Conservation (phyloP, 768 basidiomycete genomes). For the Polyporus arcularius region DNA sequence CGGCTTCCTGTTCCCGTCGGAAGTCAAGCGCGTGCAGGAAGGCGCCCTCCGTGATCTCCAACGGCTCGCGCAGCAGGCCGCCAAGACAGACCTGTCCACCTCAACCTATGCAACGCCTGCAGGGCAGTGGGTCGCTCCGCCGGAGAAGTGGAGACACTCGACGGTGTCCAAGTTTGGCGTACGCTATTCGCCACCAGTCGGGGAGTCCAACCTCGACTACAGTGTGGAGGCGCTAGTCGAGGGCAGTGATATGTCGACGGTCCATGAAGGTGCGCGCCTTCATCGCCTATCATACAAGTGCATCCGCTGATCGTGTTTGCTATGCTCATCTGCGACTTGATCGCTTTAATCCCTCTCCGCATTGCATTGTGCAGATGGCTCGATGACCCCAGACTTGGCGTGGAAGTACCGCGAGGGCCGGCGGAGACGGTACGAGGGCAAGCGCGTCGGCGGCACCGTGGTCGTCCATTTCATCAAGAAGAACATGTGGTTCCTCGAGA, state of each 20-base stretch:
- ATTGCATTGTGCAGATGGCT: slow-evolving; percentile 43
- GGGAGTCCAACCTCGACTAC: slow-evolving; percentile 63
- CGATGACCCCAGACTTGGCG: slow-evolving; percentile 60
- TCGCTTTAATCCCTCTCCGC: not conserved
- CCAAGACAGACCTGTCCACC: slow-evolving; percentile 17
- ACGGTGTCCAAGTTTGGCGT: slow-evolving; percentile 85
- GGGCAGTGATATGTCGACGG: slow-evolving; percentile 79
- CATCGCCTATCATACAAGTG: not conserved
- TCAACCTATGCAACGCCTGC: slow-evolving; percentile 23
- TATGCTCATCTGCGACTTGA: slow-evolving; percentile 1
- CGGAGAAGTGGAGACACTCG: slow-evolving; percentile 73
- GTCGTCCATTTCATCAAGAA: slow-evolving; percentile 98
- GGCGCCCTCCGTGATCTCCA: slow-evolving; percentile 56
- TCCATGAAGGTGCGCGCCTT: slow-evolving; percentile 57
- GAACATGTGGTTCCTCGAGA: slow-evolving; percentile 95
- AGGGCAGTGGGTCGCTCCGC: slow-evolving; percentile 38
- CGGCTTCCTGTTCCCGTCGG: slow-evolving; percentile 93
- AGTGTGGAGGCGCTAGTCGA: slow-evolving; percentile 93
- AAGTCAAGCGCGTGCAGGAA: slow-evolving; percentile 67
- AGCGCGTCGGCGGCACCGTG: slow-evolving; percentile 87
- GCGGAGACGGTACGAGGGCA: slow-evolving; percentile 58
- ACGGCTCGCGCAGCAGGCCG: slow-evolving; percentile 21
- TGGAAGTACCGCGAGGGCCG: slow-evolving; percentile 78
- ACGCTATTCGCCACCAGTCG: slow-evolving; percentile 69
- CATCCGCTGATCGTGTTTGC: not conserved